Conservation (phyloP, 192 early-diverging fungal species). For the Backusella circina region DNA sequence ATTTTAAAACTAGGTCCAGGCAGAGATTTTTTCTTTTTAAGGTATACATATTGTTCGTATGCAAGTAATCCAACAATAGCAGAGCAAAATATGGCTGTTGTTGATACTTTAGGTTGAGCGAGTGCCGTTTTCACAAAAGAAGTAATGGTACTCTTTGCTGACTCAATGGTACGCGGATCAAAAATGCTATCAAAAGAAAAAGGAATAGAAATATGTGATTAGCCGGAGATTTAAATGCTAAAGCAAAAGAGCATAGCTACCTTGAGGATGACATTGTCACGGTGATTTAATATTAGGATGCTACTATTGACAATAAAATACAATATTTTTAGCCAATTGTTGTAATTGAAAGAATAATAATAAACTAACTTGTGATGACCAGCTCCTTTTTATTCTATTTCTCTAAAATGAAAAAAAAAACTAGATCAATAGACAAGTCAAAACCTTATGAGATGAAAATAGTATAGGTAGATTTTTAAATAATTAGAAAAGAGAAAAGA, state of each 20-base stretch:
- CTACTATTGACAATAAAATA: not conserved
- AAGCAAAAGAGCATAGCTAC: not conserved
- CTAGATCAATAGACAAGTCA: not conserved
- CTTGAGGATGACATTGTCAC: not conserved
- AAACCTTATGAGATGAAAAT: not conserved
- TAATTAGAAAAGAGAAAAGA: not conserved
- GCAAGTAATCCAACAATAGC: slow-evolving; percentile 29
- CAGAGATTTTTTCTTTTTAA: slow-evolving; percentile 33
- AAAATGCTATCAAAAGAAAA: slow-evolving; percentile 14
- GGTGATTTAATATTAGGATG: not conserved
- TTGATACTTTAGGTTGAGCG: slow-evolving; percentile 20
- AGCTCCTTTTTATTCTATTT: not conserved
- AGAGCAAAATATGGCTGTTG: slow-evolving; percentile 22
- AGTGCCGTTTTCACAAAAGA: slow-evolving; percentile 20
- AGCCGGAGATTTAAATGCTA: not conserved
- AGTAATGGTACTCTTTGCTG: slow-evolving; percentile 25
- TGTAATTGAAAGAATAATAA: not conserved
- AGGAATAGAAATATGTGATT: not conserved
- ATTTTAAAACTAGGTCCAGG: slow-evolving; percentile 36
- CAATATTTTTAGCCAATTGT: not conserved
- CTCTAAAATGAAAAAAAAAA: not conserved
- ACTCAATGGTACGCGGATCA: slow-evolving; percentile 28
- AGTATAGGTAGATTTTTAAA: not conserved
- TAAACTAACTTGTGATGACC: not conserved
- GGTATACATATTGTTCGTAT: slow-evolving; percentile 37